Conservation (phyloP, 1,284 basidiomycete genomes). For the Irpex rosettiformis region DNA sequence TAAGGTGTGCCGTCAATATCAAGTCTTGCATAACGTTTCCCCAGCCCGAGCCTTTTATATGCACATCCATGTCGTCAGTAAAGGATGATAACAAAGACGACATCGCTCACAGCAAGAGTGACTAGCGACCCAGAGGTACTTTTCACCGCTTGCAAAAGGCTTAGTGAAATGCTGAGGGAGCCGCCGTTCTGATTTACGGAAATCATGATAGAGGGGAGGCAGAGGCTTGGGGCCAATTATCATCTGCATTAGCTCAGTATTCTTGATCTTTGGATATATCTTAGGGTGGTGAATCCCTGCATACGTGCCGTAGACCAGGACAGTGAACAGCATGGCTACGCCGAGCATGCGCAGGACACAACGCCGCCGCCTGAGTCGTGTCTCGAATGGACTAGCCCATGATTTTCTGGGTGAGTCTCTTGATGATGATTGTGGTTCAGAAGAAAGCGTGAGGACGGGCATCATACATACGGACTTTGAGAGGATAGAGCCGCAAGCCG, state of each 20-base stretch:
- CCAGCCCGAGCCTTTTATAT: slow-evolving; percentile 33
- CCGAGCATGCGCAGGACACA: background rate
- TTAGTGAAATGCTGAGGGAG: slow-evolving; percentile 14
- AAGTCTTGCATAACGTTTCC: slow-evolving; percentile 41
- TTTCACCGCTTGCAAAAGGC: slow-evolving; percentile 10
- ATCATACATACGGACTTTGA: slow-evolving; percentile 2
- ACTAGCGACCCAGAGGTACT: slow-evolving; percentile 11
- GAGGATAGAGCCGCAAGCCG: background rate
- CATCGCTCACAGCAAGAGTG: slow-evolving; percentile 6
- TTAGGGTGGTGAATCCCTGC: background rate
- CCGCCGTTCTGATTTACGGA: slow-evolving; percentile 9
- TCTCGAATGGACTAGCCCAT: background rate
- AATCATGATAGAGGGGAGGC: slow-evolving; percentile 16
- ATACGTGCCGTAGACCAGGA: background rate
- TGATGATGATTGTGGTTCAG: background rate
- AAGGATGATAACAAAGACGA: background rate
- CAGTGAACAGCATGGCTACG: background rate
- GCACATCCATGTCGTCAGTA: background rate
- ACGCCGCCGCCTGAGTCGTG: background rate
- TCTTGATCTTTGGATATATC: slow-evolving; percentile 4
- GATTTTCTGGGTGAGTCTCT: background rate
- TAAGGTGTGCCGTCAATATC: slow-evolving; percentile 32
- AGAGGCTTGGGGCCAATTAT: slow-evolving; percentile 7
- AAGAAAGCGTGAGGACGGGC: background rate
- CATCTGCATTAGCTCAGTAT: background rate